Percentiles rank a stretch among this genome's conserved stretches.
Evolutionary conservation across 768 basidiomycete genomes (phyloP).

Genomic region (Auriscalpium vulgare): DNA sequence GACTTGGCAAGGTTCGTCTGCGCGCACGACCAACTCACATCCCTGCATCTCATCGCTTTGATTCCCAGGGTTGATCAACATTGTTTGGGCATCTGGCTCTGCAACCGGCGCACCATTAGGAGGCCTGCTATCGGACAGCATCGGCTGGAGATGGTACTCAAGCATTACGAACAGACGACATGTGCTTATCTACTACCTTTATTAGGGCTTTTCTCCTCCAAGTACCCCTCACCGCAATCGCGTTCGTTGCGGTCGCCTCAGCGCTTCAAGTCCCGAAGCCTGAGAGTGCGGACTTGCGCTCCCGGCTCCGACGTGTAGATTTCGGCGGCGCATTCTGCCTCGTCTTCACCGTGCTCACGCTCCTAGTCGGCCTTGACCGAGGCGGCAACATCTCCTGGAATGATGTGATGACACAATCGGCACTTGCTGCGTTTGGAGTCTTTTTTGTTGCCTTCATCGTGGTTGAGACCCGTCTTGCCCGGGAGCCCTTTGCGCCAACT

Average conservation of each 20-base stretch:
- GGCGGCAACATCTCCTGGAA: constrained; percentile 26
- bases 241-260: constrained; percentile 44
- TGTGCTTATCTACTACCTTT: too few species aligned
- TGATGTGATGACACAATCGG: constrained; percentile 17
- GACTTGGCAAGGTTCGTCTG: constrained; percentile 53
- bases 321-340: constrained; percentile 51
- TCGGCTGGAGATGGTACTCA: constrained; percentile 58
- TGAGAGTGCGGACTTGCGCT: constrained; percentile 32
- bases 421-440: constrained; percentile 10
- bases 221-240: constrained; percentile 47
- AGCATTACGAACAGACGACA: too few species aligned
- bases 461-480: constrained; percentile 42
- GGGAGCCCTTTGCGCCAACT: constrained; percentile 54
- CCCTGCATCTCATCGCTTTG: background rate
- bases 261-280: constrained; percentile 45
- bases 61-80: constrained; percentile 44
- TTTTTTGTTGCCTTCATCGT: constrained; percentile 28
- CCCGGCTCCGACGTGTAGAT: constrained; percentile 54
- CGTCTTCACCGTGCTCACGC: constrained; percentile 44
- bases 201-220: constrained; percentile 49
- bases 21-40: background rate
- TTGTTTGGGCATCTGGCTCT: constrained; percentile 51
- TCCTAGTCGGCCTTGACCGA: constrained; percentile 49
- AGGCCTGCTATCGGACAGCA: constrained; percentile 51
- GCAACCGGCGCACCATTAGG: constrained; percentile 56